Evolutionary conservation across 495 filamentous ascomycete genomes (phyloP).

Genomic region (Tricharina praecox): DNA sequence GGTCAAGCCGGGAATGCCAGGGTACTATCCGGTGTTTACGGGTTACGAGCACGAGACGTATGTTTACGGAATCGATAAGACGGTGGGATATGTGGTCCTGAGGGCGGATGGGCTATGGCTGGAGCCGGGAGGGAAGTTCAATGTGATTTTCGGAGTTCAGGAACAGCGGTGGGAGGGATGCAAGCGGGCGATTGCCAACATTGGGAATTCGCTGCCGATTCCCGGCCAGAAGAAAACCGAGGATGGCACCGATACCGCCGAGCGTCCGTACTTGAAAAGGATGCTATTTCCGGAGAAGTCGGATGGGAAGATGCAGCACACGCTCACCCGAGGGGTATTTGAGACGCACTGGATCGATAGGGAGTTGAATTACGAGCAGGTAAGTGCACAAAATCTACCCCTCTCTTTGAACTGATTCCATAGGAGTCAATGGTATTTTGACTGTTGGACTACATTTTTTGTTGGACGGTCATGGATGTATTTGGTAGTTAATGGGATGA

Average conservation of each 20-base stretch:
- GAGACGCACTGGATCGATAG: slow-evolving; percentile 28
- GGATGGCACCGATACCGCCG: not conserved
- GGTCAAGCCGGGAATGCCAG: slow-evolving; percentile 16
- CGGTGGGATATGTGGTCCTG: slow-evolving; percentile 25
- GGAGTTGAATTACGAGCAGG: slow-evolving; percentile 34
- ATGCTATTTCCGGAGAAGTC: slow-evolving; percentile 35
- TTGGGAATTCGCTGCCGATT: slow-evolving; percentile 6
- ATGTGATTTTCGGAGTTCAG: slow-evolving; percentile 29
- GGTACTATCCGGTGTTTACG: slow-evolving; percentile 17
- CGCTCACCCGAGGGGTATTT: slow-evolving; percentile 27
- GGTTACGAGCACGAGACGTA: slow-evolving; percentile 26
- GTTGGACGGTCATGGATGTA: too few relatives aligned
- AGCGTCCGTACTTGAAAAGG: slow-evolving; percentile 34
- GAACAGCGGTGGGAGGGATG: slow-evolving; percentile 17
- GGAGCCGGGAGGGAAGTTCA: slow-evolving; percentile 27
- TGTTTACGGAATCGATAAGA: slow-evolving; percentile 29
- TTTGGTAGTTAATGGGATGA: too few relatives aligned
- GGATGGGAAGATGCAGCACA: slow-evolving; percentile 30
- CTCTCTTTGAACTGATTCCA: not conserved
- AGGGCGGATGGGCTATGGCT: slow-evolving; percentile 26
- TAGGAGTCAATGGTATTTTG: not conserved
- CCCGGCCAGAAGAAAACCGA: not conserved
- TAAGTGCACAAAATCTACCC: too few relatives aligned
- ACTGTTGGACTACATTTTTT: too few relatives aligned
- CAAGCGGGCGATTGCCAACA: slow-evolving; percentile 23